A percentile compares a stretch with the other conserved stretches of the same genome.
Conservation (phyloP, 2,329 filamentous ascomycete species). For the Xylaria sp. region DNA sequence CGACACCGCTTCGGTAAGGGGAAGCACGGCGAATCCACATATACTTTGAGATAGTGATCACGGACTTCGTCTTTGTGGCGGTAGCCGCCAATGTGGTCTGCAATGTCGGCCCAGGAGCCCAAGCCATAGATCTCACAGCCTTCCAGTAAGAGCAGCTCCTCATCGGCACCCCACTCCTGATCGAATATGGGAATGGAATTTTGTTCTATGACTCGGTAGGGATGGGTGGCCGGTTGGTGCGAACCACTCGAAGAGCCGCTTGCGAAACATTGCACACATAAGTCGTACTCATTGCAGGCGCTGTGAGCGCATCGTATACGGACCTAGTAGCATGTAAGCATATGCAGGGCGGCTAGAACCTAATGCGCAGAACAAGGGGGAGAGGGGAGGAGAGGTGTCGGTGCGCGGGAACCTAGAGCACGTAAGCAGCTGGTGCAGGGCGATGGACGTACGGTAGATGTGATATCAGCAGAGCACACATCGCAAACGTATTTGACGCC, state of each 20-base stretch:
- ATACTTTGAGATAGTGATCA: slow-evolving; percentile 90
- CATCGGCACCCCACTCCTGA: slow-evolving; percentile 94
- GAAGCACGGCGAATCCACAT: slow-evolving; percentile 81
- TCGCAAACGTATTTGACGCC: slow-evolving; percentile 97
- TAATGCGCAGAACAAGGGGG: background rate
- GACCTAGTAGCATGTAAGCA: slow-evolving; percentile 61
- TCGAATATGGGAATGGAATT: slow-evolving; percentile 98
- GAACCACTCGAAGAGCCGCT: slow-evolving; percentile 79
- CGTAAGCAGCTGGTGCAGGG: background rate
- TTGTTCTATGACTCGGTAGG: slow-evolving; percentile 94
- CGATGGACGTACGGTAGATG: slow-evolving; percentile 80
- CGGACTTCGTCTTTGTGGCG: slow-evolving; percentile 93
- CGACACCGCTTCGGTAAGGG: slow-evolving; percentile 87
- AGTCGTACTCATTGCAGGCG: slow-evolving; percentile 89
- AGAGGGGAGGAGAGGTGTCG: background rate
- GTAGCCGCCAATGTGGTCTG: slow-evolving; percentile 96
- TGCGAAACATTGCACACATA: slow-evolving; percentile 94
- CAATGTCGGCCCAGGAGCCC: slow-evolving; percentile 97
- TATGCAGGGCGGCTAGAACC: background rate
- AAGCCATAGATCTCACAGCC: slow-evolving; percentile 95
- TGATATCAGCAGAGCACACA: slow-evolving; percentile 95
- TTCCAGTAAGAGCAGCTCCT: slow-evolving; percentile 91
- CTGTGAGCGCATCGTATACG: slow-evolving; percentile 89
- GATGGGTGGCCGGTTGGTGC: slow-evolving; percentile 85
- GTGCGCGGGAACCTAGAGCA: background rate